Evolutionary conservation across 2,329 filamentous ascomycete genomes (phyloP).

Genomic region (Beauveria varroae): DNA sequence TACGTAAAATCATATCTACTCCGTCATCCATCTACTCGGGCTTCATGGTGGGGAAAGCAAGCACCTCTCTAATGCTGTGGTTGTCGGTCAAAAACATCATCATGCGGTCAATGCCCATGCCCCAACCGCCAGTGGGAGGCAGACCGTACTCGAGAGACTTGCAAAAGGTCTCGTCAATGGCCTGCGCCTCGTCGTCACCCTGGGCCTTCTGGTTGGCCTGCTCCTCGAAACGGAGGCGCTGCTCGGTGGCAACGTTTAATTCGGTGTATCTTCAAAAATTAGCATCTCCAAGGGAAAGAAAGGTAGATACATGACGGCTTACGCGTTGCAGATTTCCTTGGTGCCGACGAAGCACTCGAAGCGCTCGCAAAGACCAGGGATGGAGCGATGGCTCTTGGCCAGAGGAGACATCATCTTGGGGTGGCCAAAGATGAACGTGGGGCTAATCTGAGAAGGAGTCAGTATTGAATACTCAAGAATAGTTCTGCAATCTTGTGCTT

Average conservation of each 20-base stretch:
- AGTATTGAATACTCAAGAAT: neutral
- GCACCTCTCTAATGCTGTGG: constrained; percentile 88
- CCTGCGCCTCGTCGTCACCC: constrained; percentile 93
- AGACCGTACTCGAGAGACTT: constrained; percentile 82
- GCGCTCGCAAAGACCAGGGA: constrained; percentile 83
- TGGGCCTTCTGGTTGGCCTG: constrained; percentile 93
- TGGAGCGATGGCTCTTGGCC: constrained; percentile 84
- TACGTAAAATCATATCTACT: constrained; percentile 11
- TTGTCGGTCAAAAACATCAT: constrained; percentile 96
- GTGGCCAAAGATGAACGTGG: constrained; percentile 62
- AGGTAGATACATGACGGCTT: constrained; percentile 14
- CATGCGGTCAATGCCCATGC: constrained; percentile 89
- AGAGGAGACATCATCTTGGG: constrained; percentile 72
- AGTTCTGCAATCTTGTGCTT: constrained; percentile 7
- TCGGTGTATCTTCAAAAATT: constrained; percentile 63
- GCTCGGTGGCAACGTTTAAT: constrained; percentile 87
- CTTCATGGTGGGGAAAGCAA: constrained; percentile 98
- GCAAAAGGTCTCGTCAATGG: constrained; percentile 94
- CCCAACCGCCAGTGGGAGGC: constrained; percentile 92
- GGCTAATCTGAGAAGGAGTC: constrained; percentile 51
- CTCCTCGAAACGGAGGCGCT: constrained; percentile 79
- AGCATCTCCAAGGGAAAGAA: neutral
- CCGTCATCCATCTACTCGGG: constrained; percentile 50
- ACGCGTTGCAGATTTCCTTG: constrained; percentile 83
- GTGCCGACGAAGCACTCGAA: constrained; percentile 85